Base-by-base conservation (phyloP, 225 moss, liverwort and hornwort species). In the Asterella californica region DNA sequence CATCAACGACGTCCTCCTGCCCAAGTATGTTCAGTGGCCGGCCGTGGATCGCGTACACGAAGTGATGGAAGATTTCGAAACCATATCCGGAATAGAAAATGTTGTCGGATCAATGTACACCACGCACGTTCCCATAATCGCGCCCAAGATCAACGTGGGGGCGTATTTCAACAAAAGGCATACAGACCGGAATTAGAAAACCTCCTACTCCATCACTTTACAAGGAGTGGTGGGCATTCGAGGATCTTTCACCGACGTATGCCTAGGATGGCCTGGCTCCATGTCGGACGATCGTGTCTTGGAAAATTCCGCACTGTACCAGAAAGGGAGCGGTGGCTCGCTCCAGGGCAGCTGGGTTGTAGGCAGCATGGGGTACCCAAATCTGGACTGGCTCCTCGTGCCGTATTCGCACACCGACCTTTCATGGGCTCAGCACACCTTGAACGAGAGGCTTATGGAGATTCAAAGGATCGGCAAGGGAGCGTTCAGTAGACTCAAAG, bases 21-120 rank as follows among this genome's bases (percentile, higher is more conserved):
- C 99, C 2, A 99, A 99, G 85, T 99, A 99, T 67, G 95, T 99
- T 42, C 99, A 99, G 78, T 99, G 99, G 99, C 99, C 99, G 10
- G 79, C 85, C 6, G 87, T 87, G 57, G 95, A 90, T 72, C 88
- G 90, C 17, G 73, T 93, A 68, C 99, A 95, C 72, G 84, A 91
- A 80, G 91, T 99, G 62, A 95, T 88, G 60, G 86, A 90, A 54
- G 93, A 93, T 61, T 99, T 90, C 54, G 91, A 95, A 79, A 78
- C 68, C 60, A 84, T 92, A 22, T 99, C 90, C 15, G 92, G 95
- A 59, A 88, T 99, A 78, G 90, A 84, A 10, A 91, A 92, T 55
- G 93, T 99, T 24, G 86, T 95, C 5, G 99, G 99, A 72, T 90
- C 99, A 6, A 89, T 99, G 81, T 99, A 99, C 82, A 99, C 95